Percentiles rank a stretch among this genome's conserved stretches.
These are phyloP conservation scores for Setaria italica DNA, from an alignment of 202 grass and related monocot genomes.

Conservation along the genomic window DNA sequence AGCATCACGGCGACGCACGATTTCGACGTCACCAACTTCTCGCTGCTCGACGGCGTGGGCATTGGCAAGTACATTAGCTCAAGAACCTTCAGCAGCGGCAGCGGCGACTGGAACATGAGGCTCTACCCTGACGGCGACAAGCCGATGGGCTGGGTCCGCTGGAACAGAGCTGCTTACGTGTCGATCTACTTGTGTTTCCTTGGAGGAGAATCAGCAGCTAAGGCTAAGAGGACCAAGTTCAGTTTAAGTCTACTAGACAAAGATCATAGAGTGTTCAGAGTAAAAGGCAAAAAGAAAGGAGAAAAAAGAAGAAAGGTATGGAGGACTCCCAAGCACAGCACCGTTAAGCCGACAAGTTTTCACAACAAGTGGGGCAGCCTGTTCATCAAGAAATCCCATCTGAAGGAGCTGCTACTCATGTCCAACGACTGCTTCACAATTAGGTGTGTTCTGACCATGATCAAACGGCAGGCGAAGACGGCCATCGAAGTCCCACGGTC, in stretches of 20 bases:
- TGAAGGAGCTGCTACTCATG: rapidly evolving
- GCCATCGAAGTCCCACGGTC: neutral
- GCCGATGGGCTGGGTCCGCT: no score
- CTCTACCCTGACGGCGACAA: neutral
- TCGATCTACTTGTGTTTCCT: neutral
- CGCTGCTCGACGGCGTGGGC: neutral
- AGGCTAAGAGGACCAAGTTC: neutral
- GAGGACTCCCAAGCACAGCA: no score
- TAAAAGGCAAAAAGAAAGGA: neutral
- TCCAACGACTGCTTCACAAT: neutral
- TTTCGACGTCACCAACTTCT: constrained; percentile 16
- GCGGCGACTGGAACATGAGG: neutral
- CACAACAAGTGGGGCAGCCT: no score
- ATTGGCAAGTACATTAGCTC: neutral
- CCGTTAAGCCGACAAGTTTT: no score
- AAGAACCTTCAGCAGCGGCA: neutral
- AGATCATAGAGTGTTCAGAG: no score
- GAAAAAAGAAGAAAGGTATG: no score
- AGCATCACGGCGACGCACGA: neutral
- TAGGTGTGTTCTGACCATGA: neutral
- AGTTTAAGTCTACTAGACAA: neutral
- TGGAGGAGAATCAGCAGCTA: no score
- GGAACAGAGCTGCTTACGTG: neutral
- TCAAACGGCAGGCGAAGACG: no score
- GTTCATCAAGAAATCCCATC: neutral